phyloP scores from a whole-genome alignment of 495 filamentous ascomycete genomes.

The Penicillium longicatenatum region DNA sequence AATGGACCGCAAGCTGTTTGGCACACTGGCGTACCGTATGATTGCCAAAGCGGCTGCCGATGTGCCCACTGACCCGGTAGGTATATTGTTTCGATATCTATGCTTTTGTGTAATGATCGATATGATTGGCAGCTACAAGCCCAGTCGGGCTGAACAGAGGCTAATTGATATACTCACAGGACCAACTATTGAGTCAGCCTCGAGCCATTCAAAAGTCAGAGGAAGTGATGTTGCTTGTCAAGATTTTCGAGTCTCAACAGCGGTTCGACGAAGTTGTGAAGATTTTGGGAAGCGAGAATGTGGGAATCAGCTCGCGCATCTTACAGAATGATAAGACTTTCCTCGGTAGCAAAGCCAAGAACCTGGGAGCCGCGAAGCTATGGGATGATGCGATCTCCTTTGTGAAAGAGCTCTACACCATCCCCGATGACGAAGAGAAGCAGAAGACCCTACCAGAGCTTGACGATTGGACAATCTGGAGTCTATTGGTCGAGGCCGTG shows the following conservation, averaged over 20 bases:
- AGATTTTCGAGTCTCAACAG: slow-evolving; percentile 51
- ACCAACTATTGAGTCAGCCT: slow-evolving; percentile 44
- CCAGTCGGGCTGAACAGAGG: slow-evolving; percentile 5
- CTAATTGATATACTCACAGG: slow-evolving; percentile 30
- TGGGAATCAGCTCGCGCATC: slow-evolving; percentile 53
- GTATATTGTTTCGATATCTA: slow-evolving; percentile 7
- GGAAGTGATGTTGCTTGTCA: slow-evolving; percentile 56
- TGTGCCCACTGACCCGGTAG: slow-evolving; percentile 49
- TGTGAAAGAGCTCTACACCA: slow-evolving; percentile 41
- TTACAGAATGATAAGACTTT: slow-evolving; percentile 56
- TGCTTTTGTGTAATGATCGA: background rate
- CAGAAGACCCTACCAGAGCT: slow-evolving; percentile 43
- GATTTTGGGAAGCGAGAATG: slow-evolving; percentile 52
- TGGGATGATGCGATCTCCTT: slow-evolving; percentile 52
- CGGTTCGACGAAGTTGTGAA: slow-evolving; percentile 49
- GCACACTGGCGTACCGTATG: slow-evolving; percentile 60
- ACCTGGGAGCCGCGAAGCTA: slow-evolving; percentile 43
- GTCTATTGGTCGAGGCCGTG: slow-evolving; percentile 37
- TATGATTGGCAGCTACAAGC: background rate
- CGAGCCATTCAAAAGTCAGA: slow-evolving; percentile 56
- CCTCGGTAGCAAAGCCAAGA: slow-evolving; percentile 45
- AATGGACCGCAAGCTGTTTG: slow-evolving; percentile 56
- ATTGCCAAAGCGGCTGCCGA: slow-evolving; percentile 57
- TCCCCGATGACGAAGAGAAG: slow-evolving; percentile 34
- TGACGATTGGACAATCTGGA: slow-evolving; percentile 63